phyloP scores from a whole-genome alignment of 75 land plant species.

The Cupressus sempervirens region DNA sequence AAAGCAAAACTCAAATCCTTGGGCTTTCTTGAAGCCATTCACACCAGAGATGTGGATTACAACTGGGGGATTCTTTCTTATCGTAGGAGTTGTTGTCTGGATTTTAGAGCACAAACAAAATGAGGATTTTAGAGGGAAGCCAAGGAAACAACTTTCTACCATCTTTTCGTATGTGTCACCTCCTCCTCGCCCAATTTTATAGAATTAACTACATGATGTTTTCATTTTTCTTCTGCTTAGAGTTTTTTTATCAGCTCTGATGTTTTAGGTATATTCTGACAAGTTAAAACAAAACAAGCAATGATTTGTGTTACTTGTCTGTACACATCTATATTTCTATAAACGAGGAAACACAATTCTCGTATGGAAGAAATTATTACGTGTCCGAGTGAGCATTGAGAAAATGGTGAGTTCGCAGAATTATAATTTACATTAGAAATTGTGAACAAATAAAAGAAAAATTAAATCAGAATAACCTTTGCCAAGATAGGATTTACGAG shows the following conservation, averaged over 20 bases:
- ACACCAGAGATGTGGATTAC: constrained; percentile 45
- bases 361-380: no score
- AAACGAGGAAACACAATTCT: background rate
- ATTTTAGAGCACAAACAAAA: constrained; percentile 51
- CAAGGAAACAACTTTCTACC: constrained; percentile 48
- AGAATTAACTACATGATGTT: background rate
- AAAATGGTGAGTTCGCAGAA: no score
- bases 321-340: no score
- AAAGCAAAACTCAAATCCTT: constrained; percentile 39
- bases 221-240: background rate
- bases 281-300: background rate
- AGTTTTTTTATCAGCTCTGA: background rate
- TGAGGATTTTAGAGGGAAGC: constrained; percentile 57
- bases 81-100: constrained; percentile 57
- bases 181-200: background rate
- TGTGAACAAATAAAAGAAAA: no score
- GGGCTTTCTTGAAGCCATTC: constrained; percentile 56
- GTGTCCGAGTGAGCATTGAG: no score
- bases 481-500: no score
- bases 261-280: background rate
- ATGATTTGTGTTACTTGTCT: background rate
- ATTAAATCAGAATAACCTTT: no score
- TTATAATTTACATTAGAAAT: no score
- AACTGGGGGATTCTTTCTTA: constrained; percentile 37
- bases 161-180: constrained; percentile 39